phyloP scores from a whole-genome alignment of 352 stramenopile species.

The Labyrinthula sp. region DNA sequence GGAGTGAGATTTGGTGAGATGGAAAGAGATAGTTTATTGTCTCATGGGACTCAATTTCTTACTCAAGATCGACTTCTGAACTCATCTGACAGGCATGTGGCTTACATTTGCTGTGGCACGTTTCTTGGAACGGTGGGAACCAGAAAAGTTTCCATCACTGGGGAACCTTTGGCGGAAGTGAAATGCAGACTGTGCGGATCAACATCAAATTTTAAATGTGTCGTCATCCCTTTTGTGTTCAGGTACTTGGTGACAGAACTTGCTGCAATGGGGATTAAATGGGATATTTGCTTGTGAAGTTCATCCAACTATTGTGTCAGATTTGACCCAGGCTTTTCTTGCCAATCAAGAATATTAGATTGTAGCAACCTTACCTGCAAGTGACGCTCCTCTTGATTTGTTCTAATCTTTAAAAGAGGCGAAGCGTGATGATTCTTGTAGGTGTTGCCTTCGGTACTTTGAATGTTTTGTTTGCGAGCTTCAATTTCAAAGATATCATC shows the following conservation, averaged over 20 bases:
- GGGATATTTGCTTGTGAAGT: conserved; percentile 9
- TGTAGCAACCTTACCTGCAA: too few species aligned
- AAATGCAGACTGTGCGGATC: conserved; percentile 38
- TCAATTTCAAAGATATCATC: too few species aligned
- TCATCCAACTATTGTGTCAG: too few species aligned
- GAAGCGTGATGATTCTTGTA: too few species aligned
- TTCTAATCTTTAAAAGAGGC: too few species aligned
- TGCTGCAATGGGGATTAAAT: conserved; percentile 88
- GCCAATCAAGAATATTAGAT: too few species aligned
- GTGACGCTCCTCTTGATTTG: too few species aligned
- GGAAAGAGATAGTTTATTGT: conserved; percentile 94
- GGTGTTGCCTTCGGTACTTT: too few species aligned
- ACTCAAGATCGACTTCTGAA: conserved; percentile 66
- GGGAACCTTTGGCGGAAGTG: conserved; percentile 53
- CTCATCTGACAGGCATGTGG: conserved; percentile 94
- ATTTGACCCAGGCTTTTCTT: too few species aligned
- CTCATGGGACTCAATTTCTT: conserved; percentile 59
- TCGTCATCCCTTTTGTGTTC: conserved; percentile 97
- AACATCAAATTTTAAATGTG: conserved; percentile 37
- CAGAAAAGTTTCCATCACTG: conserved; percentile 57
- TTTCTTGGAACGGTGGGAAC: conserved; percentile 59
- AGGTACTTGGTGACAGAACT: conserved; percentile 95
- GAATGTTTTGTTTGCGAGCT: too few species aligned
- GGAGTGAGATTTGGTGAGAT: conserved; percentile 99
- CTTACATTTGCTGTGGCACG: conserved; percentile 77